A percentile compares a stretch with the other conserved stretches of the same genome.
Evolutionary conservation across 768 basidiomycete species (phyloP).

Genomic region (Rubroboletus pulcherrimus): DNA sequence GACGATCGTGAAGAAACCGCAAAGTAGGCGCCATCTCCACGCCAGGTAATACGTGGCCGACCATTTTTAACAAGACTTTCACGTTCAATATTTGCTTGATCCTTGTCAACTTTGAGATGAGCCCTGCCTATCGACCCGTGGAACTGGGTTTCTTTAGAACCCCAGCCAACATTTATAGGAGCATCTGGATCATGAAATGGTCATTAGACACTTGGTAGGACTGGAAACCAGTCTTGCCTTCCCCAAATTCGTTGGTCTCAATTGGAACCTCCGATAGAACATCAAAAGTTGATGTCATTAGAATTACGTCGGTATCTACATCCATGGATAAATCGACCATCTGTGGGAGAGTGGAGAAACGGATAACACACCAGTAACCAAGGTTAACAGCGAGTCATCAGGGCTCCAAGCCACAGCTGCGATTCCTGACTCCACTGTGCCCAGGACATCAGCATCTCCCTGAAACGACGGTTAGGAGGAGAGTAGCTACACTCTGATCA

Average conservation of each 20-base stretch:
- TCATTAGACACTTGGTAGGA: conserved; percentile 1
- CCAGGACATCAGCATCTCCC: conserved; percentile 64
- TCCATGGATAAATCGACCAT: not conserved
- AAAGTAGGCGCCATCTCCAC: conserved; percentile 90
- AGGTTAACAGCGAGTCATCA: conserved; percentile 80
- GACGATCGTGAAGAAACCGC: conserved; percentile 73
- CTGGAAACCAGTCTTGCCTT: conserved; percentile 48
- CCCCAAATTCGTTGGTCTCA: conserved; percentile 75
- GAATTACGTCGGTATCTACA: conserved; percentile 76
- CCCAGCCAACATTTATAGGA: conserved; percentile 97
- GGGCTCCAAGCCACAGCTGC: conserved; percentile 85
- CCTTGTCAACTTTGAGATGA: conserved; percentile 50
- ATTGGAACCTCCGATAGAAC: conserved; percentile 77
- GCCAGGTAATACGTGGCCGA: conserved; percentile 79
- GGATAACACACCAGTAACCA: conserved; percentile 64
- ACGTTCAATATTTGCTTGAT: conserved; percentile 37
- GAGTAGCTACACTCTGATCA: conserved; percentile 1
- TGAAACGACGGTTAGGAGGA: conserved; percentile 9
- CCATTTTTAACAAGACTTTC: conserved; percentile 69
- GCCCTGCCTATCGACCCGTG: conserved; percentile 92
- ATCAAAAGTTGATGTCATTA: conserved; percentile 89
- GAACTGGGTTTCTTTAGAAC: conserved; percentile 94
- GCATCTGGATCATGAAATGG: conserved; percentile 49
- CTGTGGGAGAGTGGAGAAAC: not conserved
- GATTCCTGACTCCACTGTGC: conserved; percentile 83